Percentiles rank a stretch among this genome's conserved stretches.
These are phyloP conservation scores for Monascus purpureus DNA, from an alignment of 495 filamentous ascomycete species.

Conservation along the genomic window DNA sequence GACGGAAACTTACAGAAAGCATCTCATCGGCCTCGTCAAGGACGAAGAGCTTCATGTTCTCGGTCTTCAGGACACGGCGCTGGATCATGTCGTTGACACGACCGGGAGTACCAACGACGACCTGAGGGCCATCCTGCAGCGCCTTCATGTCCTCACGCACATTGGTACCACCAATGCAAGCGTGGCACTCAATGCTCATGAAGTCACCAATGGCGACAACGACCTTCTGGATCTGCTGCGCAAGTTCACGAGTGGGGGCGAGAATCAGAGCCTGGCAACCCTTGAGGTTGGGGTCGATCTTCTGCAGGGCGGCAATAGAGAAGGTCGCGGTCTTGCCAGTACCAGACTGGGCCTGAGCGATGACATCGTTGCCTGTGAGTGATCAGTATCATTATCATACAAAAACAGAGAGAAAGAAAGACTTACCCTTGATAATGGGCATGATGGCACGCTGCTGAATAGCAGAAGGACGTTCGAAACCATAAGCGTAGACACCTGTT, in stretches of 20 bases:
- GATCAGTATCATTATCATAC: conserved; percentile 6
- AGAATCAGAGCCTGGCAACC: conserved; percentile 93
- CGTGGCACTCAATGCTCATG: conserved; percentile 98
- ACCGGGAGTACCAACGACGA: conserved; percentile 92
- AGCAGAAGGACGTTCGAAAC: conserved; percentile 98
- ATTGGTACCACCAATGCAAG: conserved; percentile 96
- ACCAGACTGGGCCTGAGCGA: conserved; percentile 97
- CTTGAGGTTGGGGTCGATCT: conserved; percentile 87
- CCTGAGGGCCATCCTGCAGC: conserved; percentile 88
- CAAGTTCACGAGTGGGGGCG: conserved; percentile 92
- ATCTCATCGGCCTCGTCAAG: conserved; percentile 99
- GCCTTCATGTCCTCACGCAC: conserved; percentile 96
- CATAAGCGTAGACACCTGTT: conserved; percentile 94
- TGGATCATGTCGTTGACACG: conserved; percentile 99
- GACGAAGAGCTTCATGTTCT: conserved; percentile 98
- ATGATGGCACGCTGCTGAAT: conserved; percentile 99
- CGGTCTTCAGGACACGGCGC: conserved; percentile 83
- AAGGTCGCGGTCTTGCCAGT: conserved; percentile 99
- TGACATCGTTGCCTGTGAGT: conserved; percentile 81
- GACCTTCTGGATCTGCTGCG: conserved; percentile 98
- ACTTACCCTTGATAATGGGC: conserved; percentile 97
- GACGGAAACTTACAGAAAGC: conserved; percentile 69
- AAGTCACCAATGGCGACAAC: conserved; percentile 97
- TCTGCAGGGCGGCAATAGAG: conserved; percentile 96
- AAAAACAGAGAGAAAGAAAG: conserved; percentile 3